Percentiles rank a stretch among this genome's conserved stretches.
Conservation (phyloP, 306 rosid genomes). For the Sphenostylis stenocarpa region DNA sequence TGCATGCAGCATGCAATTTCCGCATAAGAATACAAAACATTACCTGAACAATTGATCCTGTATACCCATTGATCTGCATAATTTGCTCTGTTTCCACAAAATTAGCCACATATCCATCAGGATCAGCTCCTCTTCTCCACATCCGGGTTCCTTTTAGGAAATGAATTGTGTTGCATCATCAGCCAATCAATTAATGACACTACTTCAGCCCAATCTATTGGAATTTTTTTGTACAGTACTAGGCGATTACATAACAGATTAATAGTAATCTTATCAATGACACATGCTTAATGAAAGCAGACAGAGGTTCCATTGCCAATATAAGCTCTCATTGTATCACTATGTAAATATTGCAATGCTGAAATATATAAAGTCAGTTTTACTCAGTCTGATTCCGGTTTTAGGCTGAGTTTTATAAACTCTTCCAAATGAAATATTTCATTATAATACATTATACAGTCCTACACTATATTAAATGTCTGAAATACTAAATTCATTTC, state of each 20-base stretch:
- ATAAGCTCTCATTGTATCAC: too few species aligned
- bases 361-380: too few species aligned
- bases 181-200: background rate
- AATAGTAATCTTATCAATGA: background rate
- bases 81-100: constrained; percentile 87
- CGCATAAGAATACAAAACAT: constrained; percentile 6
- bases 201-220: background rate
- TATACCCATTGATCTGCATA: constrained; percentile 68
- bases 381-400: too few species aligned
- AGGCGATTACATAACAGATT: background rate
- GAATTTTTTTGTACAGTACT: background rate
- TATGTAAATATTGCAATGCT: too few species aligned
- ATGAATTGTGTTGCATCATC: constrained; percentile 16
- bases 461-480: background rate
- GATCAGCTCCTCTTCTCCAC: constrained; percentile 95
- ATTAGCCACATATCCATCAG: constrained; percentile 88
- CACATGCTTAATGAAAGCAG: background rate
- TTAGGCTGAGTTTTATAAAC: too few species aligned
- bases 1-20: background rate
- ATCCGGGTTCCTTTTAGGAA: constrained; percentile 72
- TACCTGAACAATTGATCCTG: constrained; percentile 86
- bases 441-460: background rate
- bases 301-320: background rate
- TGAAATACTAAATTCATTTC: background rate
- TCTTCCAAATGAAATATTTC: too few species aligned